Conservation (phyloP, 2,329 filamentous ascomycete species). For the Aspergillus sojae region DNA sequence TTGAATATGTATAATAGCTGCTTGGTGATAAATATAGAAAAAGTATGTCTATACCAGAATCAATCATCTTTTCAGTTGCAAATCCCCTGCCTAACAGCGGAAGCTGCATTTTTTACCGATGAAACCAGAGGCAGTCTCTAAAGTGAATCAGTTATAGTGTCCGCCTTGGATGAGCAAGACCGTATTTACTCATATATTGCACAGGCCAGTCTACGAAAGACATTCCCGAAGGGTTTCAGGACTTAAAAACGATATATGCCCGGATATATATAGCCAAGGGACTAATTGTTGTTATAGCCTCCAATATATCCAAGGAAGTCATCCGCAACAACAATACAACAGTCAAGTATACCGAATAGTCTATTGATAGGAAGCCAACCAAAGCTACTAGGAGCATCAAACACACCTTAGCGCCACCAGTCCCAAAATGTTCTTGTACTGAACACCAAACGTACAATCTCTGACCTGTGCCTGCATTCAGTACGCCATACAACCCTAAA, state of each 20-base stretch:
- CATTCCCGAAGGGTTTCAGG: neutral
- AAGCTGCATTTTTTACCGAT: too few relatives aligned
- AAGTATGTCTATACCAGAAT: neutral
- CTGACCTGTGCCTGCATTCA: neutral
- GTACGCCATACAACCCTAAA: neutral
- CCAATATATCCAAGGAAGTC: neutral
- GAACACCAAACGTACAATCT: neutral
- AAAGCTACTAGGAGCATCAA: neutral
- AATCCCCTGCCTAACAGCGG: neutral
- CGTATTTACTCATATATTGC: too few relatives aligned
- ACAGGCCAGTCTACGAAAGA: neutral
- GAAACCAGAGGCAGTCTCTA: neutral
- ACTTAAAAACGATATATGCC: neutral
- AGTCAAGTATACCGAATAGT: neutral
- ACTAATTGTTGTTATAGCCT: neutral
- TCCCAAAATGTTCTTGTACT: neutral
- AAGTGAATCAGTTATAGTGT: neutral
- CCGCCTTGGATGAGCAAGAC: too few relatives aligned
- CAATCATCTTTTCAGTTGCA: neutral
- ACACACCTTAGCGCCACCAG: neutral
- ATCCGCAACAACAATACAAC: neutral
- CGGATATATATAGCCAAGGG: neutral
- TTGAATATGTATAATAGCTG: conserved; percentile 8
- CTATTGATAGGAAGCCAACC: neutral
- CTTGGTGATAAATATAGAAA: neutral